A percentile compares a stretch with the other conserved stretches of the same genome.
Evolutionary conservation across 2,329 filamentous ascomycete genomes (phyloP).

Genomic region (Fusarium sp.): DNA sequence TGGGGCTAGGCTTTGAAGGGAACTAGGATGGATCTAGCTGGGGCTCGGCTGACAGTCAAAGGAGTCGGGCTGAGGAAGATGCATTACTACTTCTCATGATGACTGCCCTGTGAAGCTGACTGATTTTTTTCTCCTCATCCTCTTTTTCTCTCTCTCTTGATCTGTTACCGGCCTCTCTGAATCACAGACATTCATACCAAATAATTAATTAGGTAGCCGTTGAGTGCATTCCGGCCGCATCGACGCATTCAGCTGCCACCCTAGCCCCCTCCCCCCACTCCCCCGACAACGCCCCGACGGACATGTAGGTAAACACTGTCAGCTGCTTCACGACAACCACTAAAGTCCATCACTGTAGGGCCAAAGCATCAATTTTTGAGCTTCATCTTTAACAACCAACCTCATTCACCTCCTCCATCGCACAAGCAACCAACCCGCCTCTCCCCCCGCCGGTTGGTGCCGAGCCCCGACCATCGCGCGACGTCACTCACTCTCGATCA

Average conservation of each 20-base stretch:
- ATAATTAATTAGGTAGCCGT: background rate
- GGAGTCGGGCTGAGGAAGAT: constrained; percentile 23
- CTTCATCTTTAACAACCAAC: background rate
- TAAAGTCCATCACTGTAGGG: background rate
- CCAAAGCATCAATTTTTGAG: background rate
- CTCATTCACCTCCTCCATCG: background rate
- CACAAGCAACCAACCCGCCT: background rate
- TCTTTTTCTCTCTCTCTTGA: background rate
- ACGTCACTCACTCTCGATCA: constrained; percentile 30
- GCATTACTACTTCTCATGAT: constrained; percentile 12
- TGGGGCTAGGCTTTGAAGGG: constrained; percentile 29
- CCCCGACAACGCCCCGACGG: background rate
- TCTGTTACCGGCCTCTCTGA: background rate
- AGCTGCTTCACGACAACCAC: background rate
- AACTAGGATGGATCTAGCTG: constrained; percentile 28
- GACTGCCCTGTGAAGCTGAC: background rate
- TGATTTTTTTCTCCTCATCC: background rate
- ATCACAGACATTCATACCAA: background rate
- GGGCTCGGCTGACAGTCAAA: constrained; percentile 35
- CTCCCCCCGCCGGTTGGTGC: constrained; percentile 29
- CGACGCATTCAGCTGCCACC: background rate
- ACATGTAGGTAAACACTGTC: background rate
- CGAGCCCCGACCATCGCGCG: constrained; percentile 26
- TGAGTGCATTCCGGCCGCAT: background rate
- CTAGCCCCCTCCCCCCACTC: background rate